phyloP scores from a whole-genome alignment of 352 stramenopile genomes.

The Plasmopara muralis region DNA sequence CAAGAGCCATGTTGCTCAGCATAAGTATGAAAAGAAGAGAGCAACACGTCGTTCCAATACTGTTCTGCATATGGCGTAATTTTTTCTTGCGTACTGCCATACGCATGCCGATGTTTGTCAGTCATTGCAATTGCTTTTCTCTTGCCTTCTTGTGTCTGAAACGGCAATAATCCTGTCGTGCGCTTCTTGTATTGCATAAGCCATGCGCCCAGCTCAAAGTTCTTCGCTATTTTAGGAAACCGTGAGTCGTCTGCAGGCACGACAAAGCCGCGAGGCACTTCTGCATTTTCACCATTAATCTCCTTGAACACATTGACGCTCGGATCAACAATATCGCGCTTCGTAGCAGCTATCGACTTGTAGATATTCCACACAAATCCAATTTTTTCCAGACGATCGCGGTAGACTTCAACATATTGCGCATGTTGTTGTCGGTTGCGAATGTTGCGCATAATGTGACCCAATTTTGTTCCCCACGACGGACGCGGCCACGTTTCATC shows the following conservation, averaged over 20 bases:
- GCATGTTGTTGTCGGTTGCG: slow-evolving; percentile 83
- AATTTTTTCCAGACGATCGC: slow-evolving; percentile 73
- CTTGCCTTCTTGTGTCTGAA: slow-evolving; percentile 34
- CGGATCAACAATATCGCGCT: slow-evolving; percentile 48
- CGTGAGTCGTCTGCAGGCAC: slow-evolving; percentile 65
- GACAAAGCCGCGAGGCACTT: slow-evolving; percentile 56
- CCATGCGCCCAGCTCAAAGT: slow-evolving; percentile 84
- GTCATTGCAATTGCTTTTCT: slow-evolving; percentile 12
- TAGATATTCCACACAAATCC: slow-evolving; percentile 90
- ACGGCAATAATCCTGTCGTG: slow-evolving; percentile 30
- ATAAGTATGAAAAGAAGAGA: slow-evolving; percentile 56
- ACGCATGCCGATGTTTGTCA: slow-evolving; percentile 6
- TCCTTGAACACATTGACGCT: slow-evolving; percentile 74
- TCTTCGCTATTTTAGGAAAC: slow-evolving; percentile 81
- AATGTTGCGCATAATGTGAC: slow-evolving; percentile 87
- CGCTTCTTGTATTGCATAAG: slow-evolving; percentile 61
- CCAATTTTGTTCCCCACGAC: slow-evolving; percentile 83
- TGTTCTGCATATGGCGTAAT: slow-evolving; percentile 48
- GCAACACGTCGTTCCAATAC: slow-evolving; percentile 71
- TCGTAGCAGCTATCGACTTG: slow-evolving; percentile 37
- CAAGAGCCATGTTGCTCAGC: slow-evolving; percentile 43
- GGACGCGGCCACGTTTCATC: slow-evolving; percentile 72
- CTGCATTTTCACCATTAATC: slow-evolving; percentile 60
- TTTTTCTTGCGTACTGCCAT: slow-evolving; percentile 4
- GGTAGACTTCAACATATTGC: slow-evolving; percentile 72